phyloP scores from a whole-genome alignment of 1,284 basidiomycete species.

The Tausonia pullulans region DNA sequence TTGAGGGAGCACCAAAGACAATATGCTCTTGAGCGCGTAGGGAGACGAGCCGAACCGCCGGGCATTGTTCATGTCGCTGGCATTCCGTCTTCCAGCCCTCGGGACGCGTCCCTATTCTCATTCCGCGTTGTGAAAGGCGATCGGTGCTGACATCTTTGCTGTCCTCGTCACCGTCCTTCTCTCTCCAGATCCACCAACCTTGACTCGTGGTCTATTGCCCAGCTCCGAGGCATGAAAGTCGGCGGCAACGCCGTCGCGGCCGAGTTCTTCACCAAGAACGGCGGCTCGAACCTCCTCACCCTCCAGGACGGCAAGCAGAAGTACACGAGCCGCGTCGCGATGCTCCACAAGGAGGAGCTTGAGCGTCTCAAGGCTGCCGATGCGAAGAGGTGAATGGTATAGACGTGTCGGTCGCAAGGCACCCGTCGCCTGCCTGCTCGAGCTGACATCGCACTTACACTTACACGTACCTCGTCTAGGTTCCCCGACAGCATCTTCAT shows the following conservation, averaged over 20 bases:
- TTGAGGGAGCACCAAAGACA: too few species aligned
- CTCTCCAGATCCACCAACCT: constrained; percentile 81
- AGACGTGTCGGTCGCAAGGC: neutral
- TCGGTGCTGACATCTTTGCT: neutral
- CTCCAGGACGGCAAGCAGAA: constrained; percentile 78
- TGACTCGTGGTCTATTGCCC: constrained; percentile 83
- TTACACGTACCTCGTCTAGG: constrained; percentile 36
- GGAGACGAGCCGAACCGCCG: too few species aligned
- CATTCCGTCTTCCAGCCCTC: too few species aligned
- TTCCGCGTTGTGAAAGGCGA: neutral
- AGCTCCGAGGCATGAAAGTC: constrained; percentile 92
- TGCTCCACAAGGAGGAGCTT: constrained; percentile 87
- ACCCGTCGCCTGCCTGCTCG: neutral
- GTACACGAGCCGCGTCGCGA: constrained; percentile 72
- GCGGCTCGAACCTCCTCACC: constrained; percentile 56
- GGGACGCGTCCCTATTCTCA: neutral
- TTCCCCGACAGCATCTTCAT: constrained; percentile 64
- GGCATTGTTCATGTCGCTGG: too few species aligned
- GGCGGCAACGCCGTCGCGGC: constrained; percentile 83
- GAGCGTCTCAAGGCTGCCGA: constrained; percentile 73
- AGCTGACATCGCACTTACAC: neutral
- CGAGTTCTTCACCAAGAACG: constrained; percentile 84
- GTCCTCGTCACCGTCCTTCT: neutral
- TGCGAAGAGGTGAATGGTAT: constrained; percentile 44
- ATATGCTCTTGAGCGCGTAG: too few species aligned